These are phyloP conservation scores for Hamigera avellanea DNA, from an alignment of 495 filamentous ascomycete genomes.

Conservation along the genomic window DNA sequence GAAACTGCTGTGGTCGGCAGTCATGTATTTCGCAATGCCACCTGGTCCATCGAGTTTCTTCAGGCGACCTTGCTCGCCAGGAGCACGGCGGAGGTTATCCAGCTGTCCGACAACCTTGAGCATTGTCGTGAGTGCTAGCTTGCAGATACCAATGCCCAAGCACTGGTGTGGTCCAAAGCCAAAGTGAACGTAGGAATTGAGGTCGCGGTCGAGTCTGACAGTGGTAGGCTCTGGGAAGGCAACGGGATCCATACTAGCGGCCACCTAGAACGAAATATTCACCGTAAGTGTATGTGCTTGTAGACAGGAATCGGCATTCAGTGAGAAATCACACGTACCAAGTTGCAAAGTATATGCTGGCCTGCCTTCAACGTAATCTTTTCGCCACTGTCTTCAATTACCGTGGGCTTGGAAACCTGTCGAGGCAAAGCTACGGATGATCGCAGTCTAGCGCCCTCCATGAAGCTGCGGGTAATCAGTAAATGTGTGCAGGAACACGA, in stretches of 20 bases:
- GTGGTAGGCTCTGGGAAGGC: conserved; percentile 55
- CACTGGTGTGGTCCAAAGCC: conserved; percentile 47
- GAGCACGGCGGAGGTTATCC: conserved; percentile 47
- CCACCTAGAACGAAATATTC: conserved; percentile 14
- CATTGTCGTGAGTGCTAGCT: conserved; percentile 52
- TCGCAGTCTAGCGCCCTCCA: conserved; percentile 50
- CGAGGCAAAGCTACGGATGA: conserved; percentile 44
- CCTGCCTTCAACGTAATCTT: conserved; percentile 34
- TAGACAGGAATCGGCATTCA: too few species aligned
- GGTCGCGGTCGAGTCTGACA: conserved; percentile 51
- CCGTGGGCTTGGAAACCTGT: conserved; percentile 24
- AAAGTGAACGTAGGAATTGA: conserved; percentile 55
- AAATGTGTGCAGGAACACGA: background rate
- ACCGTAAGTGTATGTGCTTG: too few species aligned
- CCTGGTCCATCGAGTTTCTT: conserved; percentile 49
- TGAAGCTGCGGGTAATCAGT: conserved; percentile 23
- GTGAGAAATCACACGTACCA: conserved; percentile 18
- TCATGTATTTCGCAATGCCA: conserved; percentile 55
- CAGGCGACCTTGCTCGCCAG: conserved; percentile 54
- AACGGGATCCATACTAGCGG: conserved; percentile 41
- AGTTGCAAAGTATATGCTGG: conserved; percentile 36
- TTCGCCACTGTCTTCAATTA: conserved; percentile 28
- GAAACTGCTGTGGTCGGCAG: conserved; percentile 55
- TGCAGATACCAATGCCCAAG: conserved; percentile 43
- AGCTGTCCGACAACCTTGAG: conserved; percentile 39